These are phyloP conservation scores for Bretschneidera sinensis DNA, from an alignment of 345 rosid species.

Conservation along the genomic window DNA sequence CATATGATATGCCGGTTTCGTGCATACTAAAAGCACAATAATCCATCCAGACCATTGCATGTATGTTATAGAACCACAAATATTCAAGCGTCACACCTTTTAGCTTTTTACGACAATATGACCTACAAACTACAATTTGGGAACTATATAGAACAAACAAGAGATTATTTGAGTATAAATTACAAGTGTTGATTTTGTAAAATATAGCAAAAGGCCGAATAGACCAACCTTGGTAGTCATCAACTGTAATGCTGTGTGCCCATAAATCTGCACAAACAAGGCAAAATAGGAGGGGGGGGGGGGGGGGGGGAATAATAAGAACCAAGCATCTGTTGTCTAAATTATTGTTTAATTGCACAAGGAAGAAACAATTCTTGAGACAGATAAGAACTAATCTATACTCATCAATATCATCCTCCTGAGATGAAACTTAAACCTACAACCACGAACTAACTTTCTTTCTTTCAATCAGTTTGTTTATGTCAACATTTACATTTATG, in stretches of 20 bases:
- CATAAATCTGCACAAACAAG: slow-evolving; percentile 49
- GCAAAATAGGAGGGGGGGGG: too few species aligned
- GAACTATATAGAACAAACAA: too few species aligned
- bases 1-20: background rate
- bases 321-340: background rate
- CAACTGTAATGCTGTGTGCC: slow-evolving; percentile 61
- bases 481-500: too few species aligned
- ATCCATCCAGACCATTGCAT: background rate
- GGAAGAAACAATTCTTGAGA: background rate
- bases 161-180: background rate
- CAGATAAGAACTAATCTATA: background rate
- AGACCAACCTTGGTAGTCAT: slow-evolving; percentile 86
- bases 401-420: slow-evolving; percentile 1
- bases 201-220: slow-evolving; percentile 11
- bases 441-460: background rate
- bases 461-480: background rate
- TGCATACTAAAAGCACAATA: background rate
- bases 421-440: background rate
- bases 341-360: background rate
- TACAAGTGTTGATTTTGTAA: background rate
- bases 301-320: slow-evolving; percentile 1
- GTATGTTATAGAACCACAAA: too few species aligned
- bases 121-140: too few species aligned
- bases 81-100: too few species aligned
- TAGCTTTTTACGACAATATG: background rate